Conservation (phyloP, 2,329 filamentous ascomycete genomes). For the Pseudonectria foliicola region DNA sequence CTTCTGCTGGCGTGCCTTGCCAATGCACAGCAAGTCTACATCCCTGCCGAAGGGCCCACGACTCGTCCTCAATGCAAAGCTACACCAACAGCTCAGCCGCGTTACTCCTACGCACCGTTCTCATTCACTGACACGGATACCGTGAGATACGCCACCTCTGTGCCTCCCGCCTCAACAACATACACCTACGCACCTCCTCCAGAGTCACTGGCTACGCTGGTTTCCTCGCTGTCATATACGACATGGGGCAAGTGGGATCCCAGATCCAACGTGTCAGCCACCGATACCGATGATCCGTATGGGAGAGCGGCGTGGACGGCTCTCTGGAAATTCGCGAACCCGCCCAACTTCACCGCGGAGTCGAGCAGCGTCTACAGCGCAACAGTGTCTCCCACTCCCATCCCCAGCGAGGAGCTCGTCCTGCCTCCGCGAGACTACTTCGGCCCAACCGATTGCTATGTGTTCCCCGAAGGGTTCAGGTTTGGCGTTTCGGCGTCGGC, state of each 20-base stretch:
- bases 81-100: constrained; percentile 14
- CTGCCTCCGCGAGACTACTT: constrained; percentile 48
- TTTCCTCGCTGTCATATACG: constrained; percentile 23
- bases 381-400: constrained; percentile 46
- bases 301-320: constrained; percentile 26
- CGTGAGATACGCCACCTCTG: constrained; percentile 25
- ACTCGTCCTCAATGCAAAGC: constrained; percentile 20
- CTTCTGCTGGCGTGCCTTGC: constrained; percentile 15
- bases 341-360: constrained; percentile 26
- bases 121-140: constrained; percentile 26
- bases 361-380: constrained; percentile 29
- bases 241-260: constrained; percentile 30
- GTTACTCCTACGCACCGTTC: constrained; percentile 22
- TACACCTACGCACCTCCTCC: constrained; percentile 23
- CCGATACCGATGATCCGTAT: constrained; percentile 23
- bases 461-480: constrained; percentile 40
- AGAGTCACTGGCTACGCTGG: constrained; percentile 18
- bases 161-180: constrained; percentile 23
- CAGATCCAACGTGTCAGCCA: constrained; percentile 19
- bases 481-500: constrained; percentile 44
- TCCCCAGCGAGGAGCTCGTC: constrained; percentile 47
- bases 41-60: constrained; percentile 20
- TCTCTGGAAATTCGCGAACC: constrained; percentile 27
- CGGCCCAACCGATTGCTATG: constrained; percentile 39
- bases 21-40: constrained; percentile 21